These are phyloP conservation scores for Nigrospora osmanthi DNA, from an alignment of 2,329 filamentous ascomycete genomes.

Conservation along the genomic window DNA sequence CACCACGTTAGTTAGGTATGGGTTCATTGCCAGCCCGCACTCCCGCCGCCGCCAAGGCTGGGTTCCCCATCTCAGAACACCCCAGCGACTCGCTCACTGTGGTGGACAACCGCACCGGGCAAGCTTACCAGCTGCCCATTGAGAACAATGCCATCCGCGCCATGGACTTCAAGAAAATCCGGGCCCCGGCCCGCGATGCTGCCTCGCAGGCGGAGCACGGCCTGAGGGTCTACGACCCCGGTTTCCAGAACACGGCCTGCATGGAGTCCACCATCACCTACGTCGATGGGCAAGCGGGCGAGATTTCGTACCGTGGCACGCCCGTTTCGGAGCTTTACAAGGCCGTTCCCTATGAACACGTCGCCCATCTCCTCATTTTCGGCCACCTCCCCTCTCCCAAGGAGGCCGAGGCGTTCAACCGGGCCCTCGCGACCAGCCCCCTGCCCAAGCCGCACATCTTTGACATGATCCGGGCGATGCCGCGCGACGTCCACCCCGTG, in stretches of 20 bases:
- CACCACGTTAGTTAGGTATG: no score
- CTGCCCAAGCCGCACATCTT: conserved; percentile 6
- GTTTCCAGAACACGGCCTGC: conserved; percentile 9
- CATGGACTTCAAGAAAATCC: conserved; percentile 8
- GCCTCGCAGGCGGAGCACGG: conserved; percentile 11
- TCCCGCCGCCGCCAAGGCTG: no score
- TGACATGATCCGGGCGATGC: conserved; percentile 8
- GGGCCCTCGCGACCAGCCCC: conserved; percentile 8
- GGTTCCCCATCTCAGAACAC: no score
- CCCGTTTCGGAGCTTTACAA: conserved; percentile 9
- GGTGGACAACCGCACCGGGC: conserved; percentile 9
- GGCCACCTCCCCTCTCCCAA: conserved; percentile 6
- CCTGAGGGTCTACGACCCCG: conserved; percentile 9
- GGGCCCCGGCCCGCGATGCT: conserved; percentile 9
- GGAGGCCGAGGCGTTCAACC: conserved; percentile 5
- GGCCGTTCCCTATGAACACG: conserved; percentile 8
- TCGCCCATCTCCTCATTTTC: conserved; percentile 10
- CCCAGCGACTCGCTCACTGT: no score
- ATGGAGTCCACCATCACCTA: conserved; percentile 12
- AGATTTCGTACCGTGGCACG: conserved; percentile 8
- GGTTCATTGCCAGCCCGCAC: no score
- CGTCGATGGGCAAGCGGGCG: conserved; percentile 8
- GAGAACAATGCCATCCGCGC: conserved; percentile 9
- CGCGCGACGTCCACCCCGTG: no score
- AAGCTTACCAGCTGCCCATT: conserved; percentile 6